Base-by-base conservation (phyloP, 352 stramenopile species). In the Globisporangium paroecandrum region DNA sequence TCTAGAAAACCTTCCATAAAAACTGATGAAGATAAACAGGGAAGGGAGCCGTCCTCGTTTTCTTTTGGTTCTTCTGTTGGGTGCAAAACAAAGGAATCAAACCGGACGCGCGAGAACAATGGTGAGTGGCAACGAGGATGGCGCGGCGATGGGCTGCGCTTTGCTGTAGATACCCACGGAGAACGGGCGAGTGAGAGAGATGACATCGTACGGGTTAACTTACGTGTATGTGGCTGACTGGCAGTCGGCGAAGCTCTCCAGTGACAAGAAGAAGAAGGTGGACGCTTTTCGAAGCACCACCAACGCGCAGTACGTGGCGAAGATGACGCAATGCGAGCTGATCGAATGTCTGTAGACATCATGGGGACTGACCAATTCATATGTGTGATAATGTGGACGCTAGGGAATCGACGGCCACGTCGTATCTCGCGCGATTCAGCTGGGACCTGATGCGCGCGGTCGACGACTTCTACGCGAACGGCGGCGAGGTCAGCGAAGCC, bases 371-470 rank as follows among this genome's bases (percentile, higher is more conserved):
- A 58, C 13, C 13, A 15, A 34, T 20, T 10, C 5, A 8, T 38
- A 3, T 54, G 36, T 22, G 9, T 60, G 43, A 24, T 51, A n/a
- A 9, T 18, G 29, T 25, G 10, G 20, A 53, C 32, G 13, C 57
- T 25, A 94, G 85, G 36, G 83, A 94, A n/a, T 74, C 69, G 29
- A 87, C 80, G 46, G 85, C 85, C 65, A 80, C 79, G 57, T 89
- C 79, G 65, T 94, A 92, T 65, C 70, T 92, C 3, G 82, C 91
- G 70, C 84, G 81, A 65, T 91, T 91, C 71, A 90, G 83, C 65
- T 94, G 85, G 85, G 83, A 92, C 59, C 65, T 94, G 32, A 83
- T 87, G 82, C 82, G 81, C 22, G 85, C 85, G 3, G 83, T 94
- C 24, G 83, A 94, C 62, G 81, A 90, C 64, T 94, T 91, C 64